Conservation (phyloP, 1,284 basidiomycete genomes). For the Ceratobasidium papillatum region DNA sequence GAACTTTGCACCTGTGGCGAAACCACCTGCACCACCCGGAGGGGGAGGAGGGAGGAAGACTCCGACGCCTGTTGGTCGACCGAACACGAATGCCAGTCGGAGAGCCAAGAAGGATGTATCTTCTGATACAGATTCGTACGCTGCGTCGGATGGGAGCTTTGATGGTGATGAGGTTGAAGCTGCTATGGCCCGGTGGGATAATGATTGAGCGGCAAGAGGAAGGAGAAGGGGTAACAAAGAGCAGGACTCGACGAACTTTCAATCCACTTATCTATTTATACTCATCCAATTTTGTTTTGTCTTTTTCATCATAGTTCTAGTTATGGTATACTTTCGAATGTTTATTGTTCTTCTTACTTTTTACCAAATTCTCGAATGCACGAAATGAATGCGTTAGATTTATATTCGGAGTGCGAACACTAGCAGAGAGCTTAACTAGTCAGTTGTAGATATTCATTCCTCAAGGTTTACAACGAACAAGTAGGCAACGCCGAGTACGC, state of each 20-base stretch:
- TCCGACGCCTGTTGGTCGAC: conserved; percentile 17
- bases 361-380: background rate
- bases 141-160: conserved; percentile 1
- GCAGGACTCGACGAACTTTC: background rate
- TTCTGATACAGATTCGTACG: background rate
- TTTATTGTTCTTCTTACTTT: background rate
- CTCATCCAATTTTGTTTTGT: background rate
- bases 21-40: background rate
- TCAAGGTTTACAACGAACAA: too few relatives aligned
- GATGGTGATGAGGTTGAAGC: conserved; percentile 14
- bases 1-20: background rate
- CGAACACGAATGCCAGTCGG: background rate
- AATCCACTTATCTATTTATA: conserved; percentile 10
- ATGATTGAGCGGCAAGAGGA: background rate
- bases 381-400: background rate
- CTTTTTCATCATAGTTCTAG: background rate
- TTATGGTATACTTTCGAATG: background rate
- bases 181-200: conserved; percentile 26
- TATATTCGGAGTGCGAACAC: too few relatives aligned
- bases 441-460: too few relatives aligned
- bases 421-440: too few relatives aligned
- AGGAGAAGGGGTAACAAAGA: background rate
- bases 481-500: background rate
- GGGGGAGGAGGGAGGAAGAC: conserved; percentile 5
- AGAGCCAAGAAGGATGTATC: background rate